Percentiles rank a stretch among this genome's conserved stretches.
These are phyloP conservation scores for Clavispora vitiphila DNA, from an alignment of 805 yeast species.

Conservation along the genomic window DNA sequence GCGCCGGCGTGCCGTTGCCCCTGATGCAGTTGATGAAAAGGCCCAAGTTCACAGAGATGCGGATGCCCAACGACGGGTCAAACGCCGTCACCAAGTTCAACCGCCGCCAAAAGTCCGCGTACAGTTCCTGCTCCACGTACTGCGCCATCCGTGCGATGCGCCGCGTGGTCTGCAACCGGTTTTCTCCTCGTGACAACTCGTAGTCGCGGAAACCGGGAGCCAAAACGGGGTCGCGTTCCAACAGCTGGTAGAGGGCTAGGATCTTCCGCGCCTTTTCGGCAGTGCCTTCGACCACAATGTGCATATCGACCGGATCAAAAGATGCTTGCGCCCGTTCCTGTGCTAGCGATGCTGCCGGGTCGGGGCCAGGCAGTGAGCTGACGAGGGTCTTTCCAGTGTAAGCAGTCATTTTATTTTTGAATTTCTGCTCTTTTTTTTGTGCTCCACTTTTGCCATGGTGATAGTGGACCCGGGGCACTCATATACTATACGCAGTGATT, in stretches of 20 bases:
- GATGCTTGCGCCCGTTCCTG: conserved; percentile 29
- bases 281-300: conserved; percentile 38
- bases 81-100: conserved; percentile 32
- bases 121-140: conserved; percentile 30
- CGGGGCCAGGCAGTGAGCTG: conserved; percentile 24
- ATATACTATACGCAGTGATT: conserved; percentile 2
- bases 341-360: conserved; percentile 27
- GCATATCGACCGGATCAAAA: conserved; percentile 36
- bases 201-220: conserved; percentile 27
- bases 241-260: conserved; percentile 24
- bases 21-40: conserved; percentile 34
- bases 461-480: not conserved
- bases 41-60: conserved; percentile 36
- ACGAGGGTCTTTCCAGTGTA: conserved; percentile 19
- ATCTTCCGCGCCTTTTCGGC: conserved; percentile 28
- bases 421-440: not conserved
- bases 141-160: conserved; percentile 33
- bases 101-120: conserved; percentile 28
- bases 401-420: conserved; percentile 11
- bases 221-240: conserved; percentile 37
- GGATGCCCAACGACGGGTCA: conserved; percentile 36
- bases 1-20: conserved; percentile 39
- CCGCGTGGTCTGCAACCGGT: conserved; percentile 28
- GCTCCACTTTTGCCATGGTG: not conserved
- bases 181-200: conserved; percentile 26